Evolutionary conservation across 2,329 filamentous ascomycete species (phyloP).

Genomic region (Colletotrichum chrysophilum): DNA sequence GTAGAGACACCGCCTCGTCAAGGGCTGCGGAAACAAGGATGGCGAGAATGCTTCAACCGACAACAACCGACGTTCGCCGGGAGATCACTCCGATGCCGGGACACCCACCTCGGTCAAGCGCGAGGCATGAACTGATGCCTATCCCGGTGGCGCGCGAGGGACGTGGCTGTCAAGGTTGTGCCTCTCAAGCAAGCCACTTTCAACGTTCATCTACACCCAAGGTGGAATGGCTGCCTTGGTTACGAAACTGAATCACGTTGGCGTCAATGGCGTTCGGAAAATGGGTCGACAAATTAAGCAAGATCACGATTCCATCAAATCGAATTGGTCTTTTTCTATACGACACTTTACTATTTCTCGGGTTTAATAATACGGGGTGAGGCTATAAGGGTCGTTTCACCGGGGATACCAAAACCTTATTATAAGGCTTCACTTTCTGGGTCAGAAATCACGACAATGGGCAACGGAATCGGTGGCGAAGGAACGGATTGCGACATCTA

Average conservation of each 20-base stretch:
- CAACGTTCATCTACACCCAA: background rate
- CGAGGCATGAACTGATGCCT: background rate
- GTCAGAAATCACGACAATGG: background rate
- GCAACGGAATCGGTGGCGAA: background rate
- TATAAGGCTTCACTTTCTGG: background rate
- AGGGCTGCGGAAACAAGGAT: slow-evolving; percentile 56
- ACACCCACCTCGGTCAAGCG: slow-evolving; percentile 8
- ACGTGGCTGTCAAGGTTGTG: background rate
- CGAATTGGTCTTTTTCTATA: background rate
- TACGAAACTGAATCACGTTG: background rate
- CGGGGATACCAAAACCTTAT: background rate
- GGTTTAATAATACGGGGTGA: background rate
- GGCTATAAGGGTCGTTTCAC: background rate
- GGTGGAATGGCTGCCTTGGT: background rate
- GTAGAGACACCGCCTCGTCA: slow-evolving; percentile 68
- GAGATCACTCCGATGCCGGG: slow-evolving; percentile 13
- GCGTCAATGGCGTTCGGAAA: background rate
- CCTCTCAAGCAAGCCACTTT: background rate
- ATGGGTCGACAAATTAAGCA: background rate
- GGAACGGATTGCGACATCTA: background rate
- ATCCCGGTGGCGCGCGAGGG: background rate
- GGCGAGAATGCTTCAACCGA: background rate
- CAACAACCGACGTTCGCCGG: slow-evolving; percentile 6
- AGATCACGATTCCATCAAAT: background rate
- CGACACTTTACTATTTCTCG: background rate